These are phyloP conservation scores for Globisporangium parvum DNA, from an alignment of 352 stramenopile species.

Conservation along the genomic window DNA sequence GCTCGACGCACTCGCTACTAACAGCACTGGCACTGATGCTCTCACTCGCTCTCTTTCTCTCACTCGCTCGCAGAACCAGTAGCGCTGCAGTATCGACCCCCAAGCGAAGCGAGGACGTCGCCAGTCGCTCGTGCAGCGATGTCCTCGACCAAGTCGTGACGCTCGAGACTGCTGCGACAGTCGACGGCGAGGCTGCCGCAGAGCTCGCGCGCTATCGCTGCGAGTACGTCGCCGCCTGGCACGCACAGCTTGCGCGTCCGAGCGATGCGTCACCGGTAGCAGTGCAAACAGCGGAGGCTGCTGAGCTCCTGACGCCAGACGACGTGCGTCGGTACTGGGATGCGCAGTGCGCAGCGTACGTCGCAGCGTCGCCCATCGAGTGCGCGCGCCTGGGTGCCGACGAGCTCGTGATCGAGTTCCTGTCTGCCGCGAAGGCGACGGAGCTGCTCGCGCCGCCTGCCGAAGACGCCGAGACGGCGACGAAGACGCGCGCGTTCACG, in stretches of 20 bases:
- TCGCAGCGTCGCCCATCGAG: not conserved
- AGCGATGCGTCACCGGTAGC: not conserved
- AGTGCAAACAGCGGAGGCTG: not conserved
- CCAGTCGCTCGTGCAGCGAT: conserved; percentile 19
- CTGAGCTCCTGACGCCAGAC: conserved; percentile 19
- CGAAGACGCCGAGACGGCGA: not conserved
- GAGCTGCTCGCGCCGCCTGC: conserved; percentile 21
- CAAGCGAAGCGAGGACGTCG: not conserved
- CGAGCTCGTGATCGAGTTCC: conserved; percentile 25
- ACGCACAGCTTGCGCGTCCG: conserved; percentile 1
- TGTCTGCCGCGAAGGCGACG: conserved; percentile 28
- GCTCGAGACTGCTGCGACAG: conserved; percentile 21
- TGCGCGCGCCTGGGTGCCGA: conserved; percentile 3
- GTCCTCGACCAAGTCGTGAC: conserved; percentile 14
- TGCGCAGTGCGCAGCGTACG: conserved; percentile 16
- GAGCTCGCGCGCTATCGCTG: conserved; percentile 21
- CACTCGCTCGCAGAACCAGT: too few relatives aligned
- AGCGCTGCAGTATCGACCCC: too few relatives aligned
- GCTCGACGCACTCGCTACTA: not conserved
- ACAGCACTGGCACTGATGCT: too few relatives aligned
- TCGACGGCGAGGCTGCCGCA: conserved; percentile 14
- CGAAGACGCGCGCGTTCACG: conserved; percentile 23
- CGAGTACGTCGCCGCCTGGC: conserved; percentile 33
- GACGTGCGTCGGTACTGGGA: conserved; percentile 34
- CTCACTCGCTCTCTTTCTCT: too few relatives aligned